phyloP scores from a whole-genome alignment of 768 basidiomycete genomes.

The Crucibulum laeve region DNA sequence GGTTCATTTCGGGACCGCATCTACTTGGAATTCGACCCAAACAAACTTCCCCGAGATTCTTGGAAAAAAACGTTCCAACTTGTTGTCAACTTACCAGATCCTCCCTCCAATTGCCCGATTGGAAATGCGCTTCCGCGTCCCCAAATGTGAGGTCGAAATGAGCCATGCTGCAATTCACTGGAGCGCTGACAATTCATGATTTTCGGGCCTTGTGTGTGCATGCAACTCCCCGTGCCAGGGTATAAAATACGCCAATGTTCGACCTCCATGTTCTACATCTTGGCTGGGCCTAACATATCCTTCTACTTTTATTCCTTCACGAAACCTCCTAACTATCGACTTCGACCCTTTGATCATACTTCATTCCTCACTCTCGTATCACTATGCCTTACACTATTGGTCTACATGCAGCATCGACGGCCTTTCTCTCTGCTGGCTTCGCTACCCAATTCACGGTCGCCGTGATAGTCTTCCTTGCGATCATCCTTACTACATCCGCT shows the following conservation, averaged over 20 bases:
- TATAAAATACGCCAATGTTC: constrained; percentile 23
- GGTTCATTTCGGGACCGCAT: constrained; percentile 30
- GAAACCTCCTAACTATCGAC: constrained; percentile 15
- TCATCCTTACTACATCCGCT: constrained; percentile 39
- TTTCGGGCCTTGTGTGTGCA: too few relatives aligned
- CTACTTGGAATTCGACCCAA: constrained; percentile 4
- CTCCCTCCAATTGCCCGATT: too few relatives aligned
- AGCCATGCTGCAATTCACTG: too few relatives aligned
- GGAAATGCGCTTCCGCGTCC: too few relatives aligned
- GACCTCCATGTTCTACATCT: constrained; percentile 21
- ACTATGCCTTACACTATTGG: constrained; percentile 49
- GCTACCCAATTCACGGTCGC: constrained; percentile 43
- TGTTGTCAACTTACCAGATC: too few relatives aligned
- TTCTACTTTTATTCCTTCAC: constrained; percentile 15
- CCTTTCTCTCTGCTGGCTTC: constrained; percentile 48
- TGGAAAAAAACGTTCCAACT: too few relatives aligned
- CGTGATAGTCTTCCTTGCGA: constrained; percentile 41
- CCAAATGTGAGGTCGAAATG: too few relatives aligned
- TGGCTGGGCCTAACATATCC: constrained; percentile 24
- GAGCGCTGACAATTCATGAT: too few relatives aligned
- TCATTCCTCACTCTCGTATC: constrained; percentile 25
- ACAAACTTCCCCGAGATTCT: too few relatives aligned
- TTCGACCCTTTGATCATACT: constrained; percentile 21
- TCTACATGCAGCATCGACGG: constrained; percentile 41
- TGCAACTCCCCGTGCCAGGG: constrained; percentile 5